Base-by-base conservation (phyloP, 352 stramenopile species). In the Phytophthora tentaculata region DNA sequence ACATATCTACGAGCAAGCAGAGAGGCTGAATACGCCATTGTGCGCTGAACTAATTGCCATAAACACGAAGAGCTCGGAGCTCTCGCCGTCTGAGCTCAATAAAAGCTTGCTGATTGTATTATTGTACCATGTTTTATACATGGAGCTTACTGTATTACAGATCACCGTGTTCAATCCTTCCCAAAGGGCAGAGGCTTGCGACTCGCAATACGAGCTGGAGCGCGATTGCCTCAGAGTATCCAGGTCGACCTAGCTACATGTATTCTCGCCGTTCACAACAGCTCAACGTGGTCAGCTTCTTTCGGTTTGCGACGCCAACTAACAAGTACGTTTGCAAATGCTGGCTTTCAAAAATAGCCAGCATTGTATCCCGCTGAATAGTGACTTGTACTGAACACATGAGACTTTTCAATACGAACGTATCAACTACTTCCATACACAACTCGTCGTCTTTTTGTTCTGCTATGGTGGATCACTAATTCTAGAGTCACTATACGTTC, bases 91-190 rank as follows among this genome's bases (percentile, higher is more conserved):
- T n/a, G n/a, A n/a, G n/a, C n/a, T n/a, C n/a, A n/a, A n/a, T n/a
- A n/a, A n/a, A n/a, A n/a, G n/a, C n/a, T n/a, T n/a, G n/a, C n/a
- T n/a, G n/a, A n/a, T n/a, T n/a, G n/a, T n/a, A n/a, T n/a, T n/a
- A n/a, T n/a, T n/a, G n/a, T n/a, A n/a, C n/a, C n/a, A n/a, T n/a
- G n/a, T n/a, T n/a, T n/a, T n/a, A 69, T 64, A 47, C 8, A 55
- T 65, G 56, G 55, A 65, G 55, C 55, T 50, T 65, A n/a, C n/a
- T n/a, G n/a, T n/a, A n/a, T n/a, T n/a, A 26, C 55, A 44, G 54
- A 66, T 56, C 63, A 19, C 47, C 56, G 19, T 56, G 37, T 56
- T 70, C 63, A 37, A 49, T 66, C n/a, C n/a, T 48, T 64, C 53
- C 48, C 63, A 49, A 43, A 52, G n/a, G 63, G 63, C 63, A 70